Evolutionary conservation across 2,329 filamentous ascomycete species (phyloP).

Genomic region (Microdochium nivale): DNA sequence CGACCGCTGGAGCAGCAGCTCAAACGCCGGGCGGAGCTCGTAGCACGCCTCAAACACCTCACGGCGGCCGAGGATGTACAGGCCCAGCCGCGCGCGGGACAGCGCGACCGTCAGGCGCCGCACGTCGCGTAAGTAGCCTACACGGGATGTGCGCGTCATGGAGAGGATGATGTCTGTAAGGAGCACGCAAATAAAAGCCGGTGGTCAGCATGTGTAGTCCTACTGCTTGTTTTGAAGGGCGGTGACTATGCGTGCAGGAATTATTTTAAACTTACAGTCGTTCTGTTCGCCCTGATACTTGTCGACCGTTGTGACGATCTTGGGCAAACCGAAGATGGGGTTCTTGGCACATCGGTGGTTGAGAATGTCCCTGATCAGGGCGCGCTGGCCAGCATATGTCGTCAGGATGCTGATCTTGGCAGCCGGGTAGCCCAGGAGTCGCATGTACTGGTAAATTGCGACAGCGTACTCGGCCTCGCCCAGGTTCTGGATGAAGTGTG

Average conservation of each 20-base stretch:
- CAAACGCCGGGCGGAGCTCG: conserved; percentile 82
- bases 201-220: background rate
- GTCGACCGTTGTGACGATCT: conserved; percentile 88
- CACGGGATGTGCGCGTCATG: conserved; percentile 76
- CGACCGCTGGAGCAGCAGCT: conserved; percentile 64
- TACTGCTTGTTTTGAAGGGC: background rate
- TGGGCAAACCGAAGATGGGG: conserved; percentile 78
- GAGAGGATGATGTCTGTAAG: conserved; percentile 82
- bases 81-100: conserved; percentile 80
- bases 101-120: conserved; percentile 90
- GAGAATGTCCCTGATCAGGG: conserved; percentile 81
- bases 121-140: conserved; percentile 89
- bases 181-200: too few relatives aligned
- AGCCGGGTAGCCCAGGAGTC: conserved; percentile 84
- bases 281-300: conserved; percentile 99
- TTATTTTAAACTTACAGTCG: conserved; percentile 61
- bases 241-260: background rate
- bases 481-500: conserved; percentile 93
- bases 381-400: conserved; percentile 87
- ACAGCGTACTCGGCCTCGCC: conserved; percentile 97
- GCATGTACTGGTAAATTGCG: conserved; percentile 95
- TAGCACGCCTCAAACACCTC: conserved; percentile 83
- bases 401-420: conserved; percentile 78
- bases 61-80: conserved; percentile 86
- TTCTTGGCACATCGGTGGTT: conserved; percentile 75